phyloP scores from a whole-genome alignment of 495 filamentous ascomycete species.

The Daldinia decipiens region DNA sequence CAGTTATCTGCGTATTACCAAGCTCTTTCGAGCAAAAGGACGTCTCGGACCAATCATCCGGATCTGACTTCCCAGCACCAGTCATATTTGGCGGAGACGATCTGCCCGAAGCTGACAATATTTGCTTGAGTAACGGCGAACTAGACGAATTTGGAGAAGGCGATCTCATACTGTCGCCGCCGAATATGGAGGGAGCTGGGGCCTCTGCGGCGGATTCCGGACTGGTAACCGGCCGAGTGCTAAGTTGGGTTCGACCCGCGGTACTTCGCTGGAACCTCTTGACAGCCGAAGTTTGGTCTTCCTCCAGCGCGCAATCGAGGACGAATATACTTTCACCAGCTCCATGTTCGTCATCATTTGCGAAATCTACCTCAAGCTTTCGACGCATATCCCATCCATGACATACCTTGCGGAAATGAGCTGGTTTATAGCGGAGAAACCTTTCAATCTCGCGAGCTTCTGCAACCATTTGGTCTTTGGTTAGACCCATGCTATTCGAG shows the following conservation, averaged over 20 bases:
- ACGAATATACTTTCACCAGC: constrained; percentile 81
- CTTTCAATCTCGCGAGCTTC: constrained; percentile 85
- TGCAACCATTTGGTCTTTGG: constrained; percentile 71
- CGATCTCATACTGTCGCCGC: constrained; percentile 27
- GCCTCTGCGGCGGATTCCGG: constrained; percentile 26
- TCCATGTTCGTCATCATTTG: constrained; percentile 75
- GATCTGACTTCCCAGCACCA: not conserved
- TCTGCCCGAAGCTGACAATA: constrained; percentile 30
- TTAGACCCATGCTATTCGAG: constrained; percentile 71
- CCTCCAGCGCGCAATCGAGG: constrained; percentile 73
- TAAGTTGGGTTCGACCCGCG: constrained; percentile 25
- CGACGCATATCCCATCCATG: constrained; percentile 93
- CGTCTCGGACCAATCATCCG: constrained; percentile 54
- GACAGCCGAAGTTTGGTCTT: constrained; percentile 54
- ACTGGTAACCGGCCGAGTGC: constrained; percentile 25
- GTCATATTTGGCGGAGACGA: constrained; percentile 27
- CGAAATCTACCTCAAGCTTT: constrained; percentile 88
- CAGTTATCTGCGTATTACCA: constrained; percentile 64
- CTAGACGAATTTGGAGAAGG: constrained; percentile 32
- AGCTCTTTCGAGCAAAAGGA: constrained; percentile 48
- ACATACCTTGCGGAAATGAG: constrained; percentile 80
- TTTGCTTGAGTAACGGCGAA: constrained; percentile 30
- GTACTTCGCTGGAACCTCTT: constrained; percentile 47
- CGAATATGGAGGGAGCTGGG: constrained; percentile 49
- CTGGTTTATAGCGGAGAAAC: constrained; percentile 77